These are phyloP conservation scores for Quercus robur DNA, from an alignment of 306 rosid species.

Conservation along the genomic window DNA sequence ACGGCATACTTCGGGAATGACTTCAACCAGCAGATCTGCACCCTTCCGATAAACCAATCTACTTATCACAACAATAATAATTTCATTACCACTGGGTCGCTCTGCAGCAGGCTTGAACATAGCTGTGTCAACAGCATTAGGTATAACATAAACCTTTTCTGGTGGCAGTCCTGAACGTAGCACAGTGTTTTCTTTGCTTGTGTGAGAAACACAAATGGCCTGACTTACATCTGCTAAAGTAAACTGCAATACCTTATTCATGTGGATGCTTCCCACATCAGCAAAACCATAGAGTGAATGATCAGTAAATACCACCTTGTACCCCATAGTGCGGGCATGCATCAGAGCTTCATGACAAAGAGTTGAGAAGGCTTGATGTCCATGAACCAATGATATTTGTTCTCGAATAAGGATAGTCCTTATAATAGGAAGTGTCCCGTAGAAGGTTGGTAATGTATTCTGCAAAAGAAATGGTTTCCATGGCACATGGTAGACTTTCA, in stretches of 20 bases:
- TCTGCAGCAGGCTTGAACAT: conserved; percentile 84
- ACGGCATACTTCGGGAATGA: conserved; percentile 88
- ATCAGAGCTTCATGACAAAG: conserved; percentile 88
- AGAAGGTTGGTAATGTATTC: conserved; percentile 78
- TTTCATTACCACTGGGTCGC: conserved; percentile 49
- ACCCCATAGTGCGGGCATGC: conserved; percentile 91
- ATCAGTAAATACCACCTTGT: conserved; percentile 84
- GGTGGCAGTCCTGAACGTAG: conserved; percentile 85
- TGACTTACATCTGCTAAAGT: conserved; percentile 88
- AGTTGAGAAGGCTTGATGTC: conserved; percentile 95
- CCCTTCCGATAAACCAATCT: conserved; percentile 92
- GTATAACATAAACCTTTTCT: conserved; percentile 83
- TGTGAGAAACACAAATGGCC: conserved; percentile 95
- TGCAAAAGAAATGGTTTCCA: conserved; percentile 90
- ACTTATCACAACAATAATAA: conserved; percentile 82
- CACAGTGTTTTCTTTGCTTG: conserved; percentile 95
- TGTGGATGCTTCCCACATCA: conserved; percentile 90
- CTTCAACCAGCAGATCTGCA: conserved; percentile 91
- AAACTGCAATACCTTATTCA: conserved; percentile 96
- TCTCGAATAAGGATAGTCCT: conserved; percentile 86
- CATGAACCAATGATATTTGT: conserved; percentile 73
- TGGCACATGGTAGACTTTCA: conserved; percentile 88
- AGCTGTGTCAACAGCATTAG: conserved; percentile 92
- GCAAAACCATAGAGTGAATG: conserved; percentile 92
- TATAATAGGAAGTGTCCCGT: conserved; percentile 70